These are phyloP conservation scores for Funneliformis mosseae DNA, from an alignment of 192 early-diverging fungal species.

Conservation along the genomic window DNA sequence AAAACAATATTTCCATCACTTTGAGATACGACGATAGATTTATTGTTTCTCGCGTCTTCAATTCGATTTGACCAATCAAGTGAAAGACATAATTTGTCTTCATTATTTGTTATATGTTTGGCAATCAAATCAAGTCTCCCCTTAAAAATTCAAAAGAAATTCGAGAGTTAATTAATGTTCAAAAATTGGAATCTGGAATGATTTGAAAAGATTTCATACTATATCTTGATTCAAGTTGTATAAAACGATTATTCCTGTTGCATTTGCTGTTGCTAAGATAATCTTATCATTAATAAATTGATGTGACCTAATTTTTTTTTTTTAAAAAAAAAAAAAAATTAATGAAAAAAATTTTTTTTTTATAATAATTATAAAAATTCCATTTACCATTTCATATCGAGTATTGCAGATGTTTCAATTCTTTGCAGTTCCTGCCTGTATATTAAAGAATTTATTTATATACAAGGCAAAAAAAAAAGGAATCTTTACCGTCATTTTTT, in stretches of 20 bases:
- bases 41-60: conserved; percentile 29
- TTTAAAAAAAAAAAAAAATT: background rate
- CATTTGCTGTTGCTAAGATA: conserved; percentile 63
- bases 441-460: background rate
- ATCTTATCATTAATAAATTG: conserved; percentile 47
- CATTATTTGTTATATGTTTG: conserved; percentile 45
- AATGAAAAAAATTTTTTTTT: background rate
- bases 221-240: conserved; percentile 45
- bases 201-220: background rate
- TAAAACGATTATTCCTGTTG: conserved; percentile 58
- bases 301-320: conserved; percentile 59
- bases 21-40: conserved; percentile 66
- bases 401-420: conserved; percentile 63
- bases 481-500: background rate
- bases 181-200: background rate
- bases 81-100: conserved; percentile 75
- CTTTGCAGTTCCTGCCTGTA: conserved; percentile 51
- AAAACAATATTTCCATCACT: conserved; percentile 74
- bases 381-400: conserved; percentile 73
- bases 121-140: conserved; percentile 40
- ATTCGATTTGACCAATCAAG: conserved; percentile 86
- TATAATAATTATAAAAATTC: background rate
- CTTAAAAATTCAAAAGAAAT: conserved; percentile 8
- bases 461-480: background rate
- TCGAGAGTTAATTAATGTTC: background rate